Percentiles rank a stretch among this genome's conserved stretches.
These are phyloP conservation scores for Pestalotiopsis sp. DNA, from an alignment of 2,329 filamentous ascomycete genomes.

Conservation along the genomic window DNA sequence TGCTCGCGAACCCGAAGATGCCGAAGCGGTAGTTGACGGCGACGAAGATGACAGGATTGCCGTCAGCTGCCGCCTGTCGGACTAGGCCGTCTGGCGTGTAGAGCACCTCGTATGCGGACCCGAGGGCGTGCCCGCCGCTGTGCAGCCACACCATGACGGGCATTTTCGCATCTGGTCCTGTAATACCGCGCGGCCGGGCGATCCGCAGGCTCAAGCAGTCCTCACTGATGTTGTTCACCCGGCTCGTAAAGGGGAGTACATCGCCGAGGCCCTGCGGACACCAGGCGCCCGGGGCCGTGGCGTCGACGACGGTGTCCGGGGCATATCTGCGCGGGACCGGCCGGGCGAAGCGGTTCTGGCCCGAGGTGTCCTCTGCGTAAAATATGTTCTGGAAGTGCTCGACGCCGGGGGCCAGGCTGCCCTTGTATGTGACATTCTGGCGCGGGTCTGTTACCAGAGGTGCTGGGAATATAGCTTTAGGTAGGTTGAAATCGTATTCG, in stretches of 20 bases:
- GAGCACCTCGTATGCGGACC: not conserved
- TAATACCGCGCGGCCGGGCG: constrained; percentile 19
- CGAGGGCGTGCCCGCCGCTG: constrained; percentile 14
- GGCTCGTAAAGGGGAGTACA: not conserved
- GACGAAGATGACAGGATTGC: not conserved
- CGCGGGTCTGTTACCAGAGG: not conserved
- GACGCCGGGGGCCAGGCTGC: constrained; percentile 24
- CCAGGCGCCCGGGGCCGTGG: constrained; percentile 17
- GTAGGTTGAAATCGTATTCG: not conserved
- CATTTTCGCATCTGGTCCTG: constrained; percentile 15
- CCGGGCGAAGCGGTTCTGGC: constrained; percentile 31
- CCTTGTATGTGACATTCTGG: constrained; percentile 25
- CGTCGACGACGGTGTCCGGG: constrained; percentile 26
- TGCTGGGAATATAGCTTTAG: not conserved
- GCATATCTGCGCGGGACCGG: constrained; percentile 24
- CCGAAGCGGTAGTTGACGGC: not conserved
- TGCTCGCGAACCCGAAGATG: constrained; percentile 9
- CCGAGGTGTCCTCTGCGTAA: constrained; percentile 32
- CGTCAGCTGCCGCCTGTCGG: not conserved
- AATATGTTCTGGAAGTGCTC: constrained; percentile 35
- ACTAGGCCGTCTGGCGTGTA: not conserved
- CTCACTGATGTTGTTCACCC: not conserved
- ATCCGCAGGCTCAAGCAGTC: constrained; percentile 15
- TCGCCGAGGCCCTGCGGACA: not conserved
- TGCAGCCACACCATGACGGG: constrained; percentile 28